Evolutionary conservation across 1,139 yeast genomes (phyloP), one percentile per base, ranked within the genome.

Genomic region (Nakaseomyces nivariensis): DNA sequence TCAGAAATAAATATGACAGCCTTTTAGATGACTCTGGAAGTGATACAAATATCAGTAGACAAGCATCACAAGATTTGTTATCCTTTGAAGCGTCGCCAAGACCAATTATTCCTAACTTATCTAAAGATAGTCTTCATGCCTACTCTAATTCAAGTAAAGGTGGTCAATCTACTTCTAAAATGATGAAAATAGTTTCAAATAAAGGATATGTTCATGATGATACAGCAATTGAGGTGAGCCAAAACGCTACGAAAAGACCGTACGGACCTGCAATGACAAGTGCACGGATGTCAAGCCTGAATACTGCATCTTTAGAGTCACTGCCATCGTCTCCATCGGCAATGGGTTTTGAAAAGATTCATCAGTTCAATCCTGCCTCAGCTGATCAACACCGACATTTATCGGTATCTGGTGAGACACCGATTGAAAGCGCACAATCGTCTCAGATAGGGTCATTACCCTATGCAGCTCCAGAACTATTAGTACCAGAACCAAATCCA

Each of bases 381-480:
- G n/a, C 29, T 24, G 47, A 45, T 37, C 34, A 26, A 8, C 34
- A 26, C 4, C 26, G 42, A 27, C 36, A 37, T 37, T 24, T 25
- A 9, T 37, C 42, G 5, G 25, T 36, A 3, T 45, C 47, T 9
- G 47, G 33, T 36, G 27, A 26, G 5, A 5, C 26, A 11, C 11
- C 31, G 10, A 27, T 31, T 13, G 41, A 25, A 5, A 34, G 25
- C n/a, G 36, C 25, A 13, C 45, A 33, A 22, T 47, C 49, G 7
- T 40, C 37, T 25, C 85, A 81, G 58, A 85, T 88, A 51, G 97
- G 97, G 0, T 88, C 96, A 1, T 72, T 90, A 38, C 97, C 97
- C 0, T 90, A 88, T 63, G 96, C 96, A 0, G 78, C 96, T 0
- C 97, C 97, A 0, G 96, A 90, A 62, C 71, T 88, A 34, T 70